Evolutionary conservation across 176 grass and related monocot genomes (phyloP).

Genomic region (Guadua angustifolia): DNA sequence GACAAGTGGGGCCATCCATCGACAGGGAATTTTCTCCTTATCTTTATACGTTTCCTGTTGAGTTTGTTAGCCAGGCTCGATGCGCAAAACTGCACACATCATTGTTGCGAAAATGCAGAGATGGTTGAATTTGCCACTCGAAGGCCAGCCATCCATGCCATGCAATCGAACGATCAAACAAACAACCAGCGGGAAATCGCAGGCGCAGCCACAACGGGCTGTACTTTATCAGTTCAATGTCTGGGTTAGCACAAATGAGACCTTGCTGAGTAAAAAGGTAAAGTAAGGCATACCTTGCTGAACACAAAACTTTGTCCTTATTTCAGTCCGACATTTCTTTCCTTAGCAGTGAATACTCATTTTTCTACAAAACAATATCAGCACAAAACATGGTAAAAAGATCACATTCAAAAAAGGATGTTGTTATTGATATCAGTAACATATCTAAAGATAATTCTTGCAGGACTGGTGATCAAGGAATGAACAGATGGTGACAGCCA

Average conservation of each 20-base stretch:
- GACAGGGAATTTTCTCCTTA: background rate
- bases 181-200: background rate
- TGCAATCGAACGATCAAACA: background rate
- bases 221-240: too few relatives aligned
- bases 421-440: background rate
- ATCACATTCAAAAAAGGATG: background rate
- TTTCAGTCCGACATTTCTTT: conserved; percentile 27
- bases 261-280: too few relatives aligned
- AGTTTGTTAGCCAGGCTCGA: background rate
- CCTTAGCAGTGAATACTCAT: conserved; percentile 5
- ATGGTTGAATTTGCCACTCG: background rate
- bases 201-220: background rate
- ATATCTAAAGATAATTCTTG: conserved; percentile 6
- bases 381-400: background rate
- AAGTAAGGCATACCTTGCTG: background rate
- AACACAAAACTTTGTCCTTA: conserved; percentile 26
- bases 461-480: background rate
- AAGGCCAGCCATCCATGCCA: background rate
- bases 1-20: background rate
- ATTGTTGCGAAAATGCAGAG: background rate
- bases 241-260: too few relatives aligned
- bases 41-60: background rate
- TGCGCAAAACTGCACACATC: background rate
- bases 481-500: background rate
- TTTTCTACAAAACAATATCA: conserved; percentile 39